Evolutionary conservation across 202 grass and related monocot genomes (phyloP), one percentile per base, ranked within the genome.

Genomic region (Schoenoplectus triqueter): DNA sequence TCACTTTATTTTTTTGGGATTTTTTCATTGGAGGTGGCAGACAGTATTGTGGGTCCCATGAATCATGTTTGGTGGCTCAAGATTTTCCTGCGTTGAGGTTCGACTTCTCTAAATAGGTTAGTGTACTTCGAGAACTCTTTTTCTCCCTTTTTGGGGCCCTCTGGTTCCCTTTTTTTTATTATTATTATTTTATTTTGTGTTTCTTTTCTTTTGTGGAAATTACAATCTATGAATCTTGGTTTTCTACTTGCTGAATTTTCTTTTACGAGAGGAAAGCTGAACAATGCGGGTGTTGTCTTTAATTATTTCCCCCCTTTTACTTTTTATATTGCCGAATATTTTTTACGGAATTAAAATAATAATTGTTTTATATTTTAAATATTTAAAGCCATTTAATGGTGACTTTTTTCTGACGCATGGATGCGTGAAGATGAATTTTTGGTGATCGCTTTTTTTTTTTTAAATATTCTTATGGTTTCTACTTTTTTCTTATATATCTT

Each of bases 11-110:
- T 7, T 84, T 66, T 75, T 75, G 4, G 14, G 84, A 48, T 81
- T 81, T 87, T 84, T 81, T 86, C 84, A 19, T 69, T 11, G 7
- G 2, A 0, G 71, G 48, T 75, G 71, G 48, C 71, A 75, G 71
- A 46, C 74, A 78, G 74, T 52, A 78, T 1, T 78, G 51, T 78
- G 21, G 74, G 74, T 17, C 74, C 55, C 6, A 56, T 41, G 74
- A 78, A 78, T 78, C 74, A 78, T 60, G 22, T 42, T 78, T 59
- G 11, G 13, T 78, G 74, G 74, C 54, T 78, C 52, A 59, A 47
- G 73, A 78, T 78, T 78, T 73, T 78, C 31, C 52, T 60, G 13
- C 22, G 5, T 78, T 59, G 52, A 78, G 74, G 13, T 57, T 78
- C 21, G 74, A 59, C 74, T 78, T 78, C 74, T 78, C 11, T 57